Evolutionary conservation across 805 yeast species (phyloP), one percentile per base, ranked within the genome.

Genomic region (Nakazawaea holstii): DNA sequence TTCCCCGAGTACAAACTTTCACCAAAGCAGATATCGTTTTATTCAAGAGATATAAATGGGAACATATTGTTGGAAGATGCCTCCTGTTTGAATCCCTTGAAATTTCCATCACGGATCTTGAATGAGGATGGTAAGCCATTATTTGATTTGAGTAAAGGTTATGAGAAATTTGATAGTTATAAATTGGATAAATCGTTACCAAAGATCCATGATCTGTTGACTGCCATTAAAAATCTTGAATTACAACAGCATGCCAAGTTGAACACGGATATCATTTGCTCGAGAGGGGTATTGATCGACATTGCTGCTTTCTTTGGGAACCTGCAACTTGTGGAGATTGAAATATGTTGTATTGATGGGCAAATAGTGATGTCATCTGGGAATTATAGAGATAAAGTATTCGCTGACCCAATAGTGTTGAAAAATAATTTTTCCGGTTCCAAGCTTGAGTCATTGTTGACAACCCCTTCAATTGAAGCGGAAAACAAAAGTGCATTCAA

Each of bases 381-480:
- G 14, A 39, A 39, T 35, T 45, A 39, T 28, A 13, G 48, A 33
- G 48, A 45, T 33, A 24, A 39, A 11, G 39, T 20, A 2, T n/a
- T 44, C 33, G 29, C 36, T 14, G 46, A 43, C 24, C n/a, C 14
- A n/a, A 15, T 11, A 24, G 13, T 6, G 10, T 27, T 24, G 35
- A 31, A 17, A n/a, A 15, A 35, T 8, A 15, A n/a, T 6, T 45
- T 26, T 20, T 30, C 35, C 10, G 48, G 48, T 7, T 28, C 28
- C 30, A 39, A 39, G 39, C 39, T 45, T 29, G 48, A 45, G 36
- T 27, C 39, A 7, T n/a, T 45, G 7, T 8, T 45, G 35, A 45
- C 43, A 3, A 26, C 5, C 24, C 24, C 32, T 8, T 9, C 14
- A 7, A 31, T 6, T 24, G 26, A 17, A 6, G 30, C 29, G 4